Conservation (phyloP, 1,284 basidiomycete genomes). For the Ganoderma boninense region DNA sequence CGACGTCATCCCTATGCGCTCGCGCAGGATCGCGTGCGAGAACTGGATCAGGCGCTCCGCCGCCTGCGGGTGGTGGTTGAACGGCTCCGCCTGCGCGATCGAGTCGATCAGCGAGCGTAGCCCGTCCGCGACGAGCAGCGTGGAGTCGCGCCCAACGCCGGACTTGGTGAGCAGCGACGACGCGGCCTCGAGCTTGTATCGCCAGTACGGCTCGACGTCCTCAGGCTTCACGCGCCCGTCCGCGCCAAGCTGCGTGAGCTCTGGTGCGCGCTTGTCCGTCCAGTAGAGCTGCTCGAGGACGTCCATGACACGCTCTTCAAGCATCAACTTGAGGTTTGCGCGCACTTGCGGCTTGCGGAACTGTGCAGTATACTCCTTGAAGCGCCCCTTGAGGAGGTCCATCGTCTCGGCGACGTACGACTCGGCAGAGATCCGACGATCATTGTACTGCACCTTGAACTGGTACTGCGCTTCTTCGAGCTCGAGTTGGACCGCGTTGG, state of each 20-base stretch:
- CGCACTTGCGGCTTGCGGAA: slow-evolving; percentile 94
- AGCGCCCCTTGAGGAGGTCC: slow-evolving; percentile 90
- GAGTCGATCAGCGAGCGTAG: slow-evolving; percentile 90
- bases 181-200: slow-evolving; percentile 94
- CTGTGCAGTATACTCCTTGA: slow-evolving; percentile 86
- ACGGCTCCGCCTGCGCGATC: slow-evolving; percentile 89
- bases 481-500: slow-evolving; percentile 96
- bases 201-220: slow-evolving; percentile 93
- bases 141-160: slow-evolving; percentile 95
- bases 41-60: slow-evolving; percentile 92
- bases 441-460: slow-evolving; percentile 99
- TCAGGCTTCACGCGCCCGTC: slow-evolving; percentile 78
- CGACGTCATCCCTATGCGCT: slow-evolving; percentile 90
- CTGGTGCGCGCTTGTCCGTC: slow-evolving; percentile 86
- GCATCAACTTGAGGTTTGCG: slow-evolving; percentile 86
- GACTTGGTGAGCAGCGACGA: slow-evolving; percentile 94
- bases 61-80: slow-evolving; percentile 89
- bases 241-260: slow-evolving; percentile 78
- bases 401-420: slow-evolving; percentile 98
- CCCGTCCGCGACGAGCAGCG: slow-evolving; percentile 95
- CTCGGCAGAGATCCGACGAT: slow-evolving; percentile 93
- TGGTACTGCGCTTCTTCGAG: slow-evolving; percentile 97
- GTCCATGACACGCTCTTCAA: slow-evolving; percentile 97
- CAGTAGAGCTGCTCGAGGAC: slow-evolving; percentile 98
- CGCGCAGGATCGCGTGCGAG: slow-evolving; percentile 91